A percentile compares a stretch with the other conserved stretches of the same genome.
These are phyloP conservation scores for Astrothelium subdiscretum DNA, from an alignment of 495 filamentous ascomycete species.

Conservation along the genomic window DNA sequence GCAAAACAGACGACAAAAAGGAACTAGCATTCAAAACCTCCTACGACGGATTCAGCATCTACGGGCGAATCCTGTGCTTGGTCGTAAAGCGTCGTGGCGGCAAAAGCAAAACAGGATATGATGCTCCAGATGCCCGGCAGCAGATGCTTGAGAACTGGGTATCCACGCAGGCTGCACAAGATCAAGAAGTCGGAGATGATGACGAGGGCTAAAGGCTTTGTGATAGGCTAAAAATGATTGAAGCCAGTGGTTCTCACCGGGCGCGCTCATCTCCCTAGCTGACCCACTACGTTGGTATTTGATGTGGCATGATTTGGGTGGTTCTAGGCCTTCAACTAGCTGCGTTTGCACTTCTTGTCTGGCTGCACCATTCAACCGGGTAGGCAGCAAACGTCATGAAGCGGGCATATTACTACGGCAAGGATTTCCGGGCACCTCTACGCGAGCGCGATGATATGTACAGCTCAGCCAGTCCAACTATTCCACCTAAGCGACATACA, in stretches of 20 bases:
- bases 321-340: not conserved
- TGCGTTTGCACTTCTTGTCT: not conserved
- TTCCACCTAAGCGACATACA: too few relatives aligned
- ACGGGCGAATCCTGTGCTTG: constrained; percentile 80
- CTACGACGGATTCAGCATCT: constrained; percentile 93
- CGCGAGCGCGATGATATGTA: too few relatives aligned
- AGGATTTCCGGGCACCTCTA: not conserved
- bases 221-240: not conserved
- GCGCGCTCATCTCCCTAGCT: not conserved
- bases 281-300: not conserved
- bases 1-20: constrained; percentile 69
- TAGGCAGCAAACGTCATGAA: not conserved
- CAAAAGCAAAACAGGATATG: constrained; percentile 20
- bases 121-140: constrained; percentile 39
- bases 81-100: constrained; percentile 65
- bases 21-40: constrained; percentile 71
- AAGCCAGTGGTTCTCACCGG: not conserved
- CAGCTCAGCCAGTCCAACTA: too few relatives aligned
- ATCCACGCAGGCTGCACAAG: constrained; percentile 34
- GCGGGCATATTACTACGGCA: not conserved
- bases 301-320: not conserved
- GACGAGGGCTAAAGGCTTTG: constrained; percentile 31
- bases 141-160: constrained; percentile 94
- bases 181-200: constrained; percentile 25
- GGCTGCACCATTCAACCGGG: not conserved